phyloP scores from a whole-genome alignment of 352 stramenopile genomes.

The Phytophthora podocarpi region DNA sequence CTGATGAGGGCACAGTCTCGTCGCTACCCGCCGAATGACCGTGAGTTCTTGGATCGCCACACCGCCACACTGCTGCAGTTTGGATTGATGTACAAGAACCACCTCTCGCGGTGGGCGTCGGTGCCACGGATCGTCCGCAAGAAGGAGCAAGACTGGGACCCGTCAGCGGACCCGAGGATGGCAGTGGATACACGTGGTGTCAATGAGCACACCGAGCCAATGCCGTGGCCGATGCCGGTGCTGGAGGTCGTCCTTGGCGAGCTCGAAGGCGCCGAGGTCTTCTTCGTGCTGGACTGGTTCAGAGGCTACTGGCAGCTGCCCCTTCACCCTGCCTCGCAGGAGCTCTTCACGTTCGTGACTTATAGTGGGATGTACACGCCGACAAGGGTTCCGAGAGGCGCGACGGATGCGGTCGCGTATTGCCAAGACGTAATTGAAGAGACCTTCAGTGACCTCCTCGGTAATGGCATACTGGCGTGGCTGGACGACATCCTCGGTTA shows the following conservation, averaged over 20 bases:
- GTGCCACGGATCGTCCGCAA: slow-evolving; percentile 7
- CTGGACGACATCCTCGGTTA: slow-evolving; percentile 9
- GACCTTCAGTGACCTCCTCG: slow-evolving; percentile 20
- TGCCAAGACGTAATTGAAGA: slow-evolving; percentile 27
- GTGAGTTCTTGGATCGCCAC: slow-evolving; percentile 9
- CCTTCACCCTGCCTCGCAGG: slow-evolving; percentile 18
- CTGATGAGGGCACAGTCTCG: background rate
- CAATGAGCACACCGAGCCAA: slow-evolving; percentile 24
- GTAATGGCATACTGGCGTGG: background rate
- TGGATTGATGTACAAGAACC: slow-evolving; percentile 10
- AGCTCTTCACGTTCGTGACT: slow-evolving; percentile 27
- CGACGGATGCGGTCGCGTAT: slow-evolving; percentile 25
- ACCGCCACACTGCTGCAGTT: background rate
- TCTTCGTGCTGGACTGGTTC: slow-evolving; percentile 37
- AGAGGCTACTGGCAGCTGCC: slow-evolving; percentile 34
- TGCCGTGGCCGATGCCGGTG: too few relatives aligned
- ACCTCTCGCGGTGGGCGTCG: slow-evolving; percentile 9
- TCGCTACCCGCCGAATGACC: slow-evolving; percentile 2
- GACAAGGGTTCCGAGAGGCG: slow-evolving; percentile 24
- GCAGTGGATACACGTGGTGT: slow-evolving; percentile 25
- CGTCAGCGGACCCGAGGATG: slow-evolving; percentile 23
- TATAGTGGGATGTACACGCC: slow-evolving; percentile 27
- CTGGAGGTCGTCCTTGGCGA: slow-evolving; percentile 12
- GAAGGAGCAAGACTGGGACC: slow-evolving; percentile 9
- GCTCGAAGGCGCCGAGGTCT: slow-evolving; percentile 15